Evolutionary conservation across 805 yeast genomes (phyloP), one percentile per base, ranked within the genome.

Genomic region (Diddensiella santjacobensis): DNA sequence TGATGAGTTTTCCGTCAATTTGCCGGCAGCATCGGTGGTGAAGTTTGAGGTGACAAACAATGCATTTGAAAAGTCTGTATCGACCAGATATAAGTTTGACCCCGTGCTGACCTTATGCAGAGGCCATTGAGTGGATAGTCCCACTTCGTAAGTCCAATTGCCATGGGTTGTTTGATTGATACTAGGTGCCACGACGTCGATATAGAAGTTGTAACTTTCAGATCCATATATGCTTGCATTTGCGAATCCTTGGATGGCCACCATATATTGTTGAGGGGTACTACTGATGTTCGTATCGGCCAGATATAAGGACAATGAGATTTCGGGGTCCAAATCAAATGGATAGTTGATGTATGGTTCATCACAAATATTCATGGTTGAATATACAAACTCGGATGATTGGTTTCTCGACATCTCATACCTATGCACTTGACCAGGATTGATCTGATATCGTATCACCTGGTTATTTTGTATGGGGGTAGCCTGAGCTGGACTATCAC

Each of bases 31-130:
- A 22, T 29, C 22, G 6, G 33, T 20, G 15, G 73, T 60, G 40
- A 78, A 72, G 54, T 75, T 74, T 2, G 81, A 81, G 0, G 90
- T 81, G 18, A 78, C 77, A 29, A 88, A 69, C 50, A 87, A 67
- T 0, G 85, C 89, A 30, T 86, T 76, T 15, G 72, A 69, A 57
- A 78, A 76, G 65, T 87, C 96, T 0, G 89, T 68, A 61, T 87
- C 96, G 1, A 85, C 76, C 15, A 84, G 67, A 30, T 57, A 67
- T n/a, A 66, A 50, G 22, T 57, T 53, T 8, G 60, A 53, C 3
- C 22, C 39, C 10, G 36, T 30, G 18, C 23, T 40, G 17, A 41
- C 49, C 3, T 38, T 22, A 31, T 49, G 52, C 3, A 47, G 23
- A 3, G 58, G 57, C 2, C 22, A 23, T 4, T 26, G 33, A 17